Evolutionary conservation across 805 yeast genomes (phyloP), one percentile per base, ranked within the genome.

Genomic region (Metschnikowia similis): DNA sequence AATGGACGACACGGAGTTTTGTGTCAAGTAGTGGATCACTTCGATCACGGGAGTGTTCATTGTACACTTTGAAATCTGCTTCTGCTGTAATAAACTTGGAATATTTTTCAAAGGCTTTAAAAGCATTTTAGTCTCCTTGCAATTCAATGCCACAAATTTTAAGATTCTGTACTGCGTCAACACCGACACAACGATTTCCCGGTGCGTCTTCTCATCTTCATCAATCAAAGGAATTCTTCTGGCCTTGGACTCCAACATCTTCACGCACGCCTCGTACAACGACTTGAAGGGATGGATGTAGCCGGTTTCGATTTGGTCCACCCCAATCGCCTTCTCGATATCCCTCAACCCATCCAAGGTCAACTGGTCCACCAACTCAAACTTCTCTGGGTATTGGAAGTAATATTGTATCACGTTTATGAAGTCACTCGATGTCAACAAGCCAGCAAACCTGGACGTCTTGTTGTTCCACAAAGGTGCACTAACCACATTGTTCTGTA

Each of bases 391-490:
- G 59, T 81, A 80, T 60, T 89, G 94, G 62, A 89, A 86, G 69
- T 91, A 92, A 69, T 91, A 94, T 65, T 90, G 96, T 54, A 94
- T 89, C 48, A 92, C 97, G 60, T 94, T 92, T 56, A 94, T 87
- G 67, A 90, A 94, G 71, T 94, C 99, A 37, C 87, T 81, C 14
- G 96, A 83, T 4, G 98, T 94, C 60, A 94, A 74, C 54, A 94
- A 78, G 3, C 99, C 99, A 1, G 97, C 97, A 74, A 94, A 94
- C 61, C 87, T 78, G 13, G 96, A 87, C 13, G 87, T 82, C 62
- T 85, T 81, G 51, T 92, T 85, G 68, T 92, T 88, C 99, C 99
- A 94, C 47, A 94, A 74, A 2, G 99, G 99, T 4, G 98, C 98
- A 48, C 96, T 85, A 31, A 94, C 97, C 61, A 94, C 89, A 64